A percentile compares a stretch with the other conserved stretches of the same genome.
These are phyloP conservation scores for Kuraishia floccosa DNA, from an alignment of 805 yeast genomes.

Conservation along the genomic window DNA sequence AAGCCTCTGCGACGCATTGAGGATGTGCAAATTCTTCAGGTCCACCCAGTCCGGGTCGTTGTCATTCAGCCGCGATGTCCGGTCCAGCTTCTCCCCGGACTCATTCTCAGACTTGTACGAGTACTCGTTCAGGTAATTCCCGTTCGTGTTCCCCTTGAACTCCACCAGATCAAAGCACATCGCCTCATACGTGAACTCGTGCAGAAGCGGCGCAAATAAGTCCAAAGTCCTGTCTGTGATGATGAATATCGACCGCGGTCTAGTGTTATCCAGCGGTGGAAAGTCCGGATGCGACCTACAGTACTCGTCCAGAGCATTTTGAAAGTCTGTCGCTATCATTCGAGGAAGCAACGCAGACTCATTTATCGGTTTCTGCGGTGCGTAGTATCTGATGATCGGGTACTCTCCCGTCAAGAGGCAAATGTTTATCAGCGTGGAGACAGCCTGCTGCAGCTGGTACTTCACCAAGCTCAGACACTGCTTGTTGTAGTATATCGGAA, in stretches of 20 bases:
- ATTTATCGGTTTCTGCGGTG: constrained; percentile 35
- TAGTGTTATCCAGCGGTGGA: constrained; percentile 35
- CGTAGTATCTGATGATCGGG: constrained; percentile 73
- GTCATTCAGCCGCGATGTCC: constrained; percentile 40
- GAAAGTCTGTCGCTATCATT: constrained; percentile 64
- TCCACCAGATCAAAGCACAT: constrained; percentile 61
- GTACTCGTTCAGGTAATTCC: constrained; percentile 21
- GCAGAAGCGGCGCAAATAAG: constrained; percentile 70
- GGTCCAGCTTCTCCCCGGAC: constrained; percentile 26
- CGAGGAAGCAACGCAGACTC: constrained; percentile 52
- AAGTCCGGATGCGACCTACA: constrained; percentile 58
- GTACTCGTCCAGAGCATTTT: constrained; percentile 60
- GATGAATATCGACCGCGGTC: constrained; percentile 64
- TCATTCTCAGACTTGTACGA: constrained; percentile 47
- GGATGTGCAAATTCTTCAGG: constrained; percentile 63
- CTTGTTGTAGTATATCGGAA: constrained; percentile 63
- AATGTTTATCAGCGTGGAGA: constrained; percentile 54
- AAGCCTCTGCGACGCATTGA: constrained; percentile 58
- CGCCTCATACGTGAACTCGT: constrained; percentile 87
- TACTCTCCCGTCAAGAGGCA: constrained; percentile 80
- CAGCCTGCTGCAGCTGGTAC: constrained; percentile 45
- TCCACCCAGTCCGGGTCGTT: constrained; percentile 63
- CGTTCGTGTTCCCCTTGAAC: constrained; percentile 5
- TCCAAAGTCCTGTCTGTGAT: constrained; percentile 82
- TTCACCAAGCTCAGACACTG: constrained; percentile 52